These are phyloP conservation scores for Neofusicoccum cordaticola DNA, from an alignment of 2,329 filamentous ascomycete genomes.

Conservation along the genomic window DNA sequence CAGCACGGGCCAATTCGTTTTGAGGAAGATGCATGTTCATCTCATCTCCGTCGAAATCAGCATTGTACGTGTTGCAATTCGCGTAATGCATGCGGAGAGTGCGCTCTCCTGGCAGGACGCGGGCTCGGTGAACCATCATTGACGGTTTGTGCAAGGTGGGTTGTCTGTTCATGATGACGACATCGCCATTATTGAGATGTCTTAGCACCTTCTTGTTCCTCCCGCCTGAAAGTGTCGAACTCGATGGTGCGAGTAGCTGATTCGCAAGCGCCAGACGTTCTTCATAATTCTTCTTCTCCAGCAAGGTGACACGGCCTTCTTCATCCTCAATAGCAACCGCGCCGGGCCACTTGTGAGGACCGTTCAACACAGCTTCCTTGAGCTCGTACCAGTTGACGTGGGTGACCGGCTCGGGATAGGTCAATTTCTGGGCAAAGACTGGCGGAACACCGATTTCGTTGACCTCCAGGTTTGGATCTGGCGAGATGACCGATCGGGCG, in stretches of 20 bases:
- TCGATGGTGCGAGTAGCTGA: slow-evolving; percentile 83
- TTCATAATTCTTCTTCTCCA: slow-evolving; percentile 82
- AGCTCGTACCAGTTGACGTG: slow-evolving; percentile 96
- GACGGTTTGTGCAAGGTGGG: slow-evolving; percentile 97
- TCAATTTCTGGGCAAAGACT: slow-evolving; percentile 95
- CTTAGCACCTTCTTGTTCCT: slow-evolving; percentile 95
- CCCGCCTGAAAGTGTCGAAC: slow-evolving; percentile 67
- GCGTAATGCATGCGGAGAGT: slow-evolving; percentile 99
- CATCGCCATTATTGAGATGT: slow-evolving; percentile 92
- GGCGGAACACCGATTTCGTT: slow-evolving; percentile 98
- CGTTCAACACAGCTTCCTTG: slow-evolving; percentile 94
- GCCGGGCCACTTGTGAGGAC: slow-evolving; percentile 88
- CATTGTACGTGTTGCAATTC: slow-evolving; percentile 99
- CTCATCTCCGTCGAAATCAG: slow-evolving; percentile 98
- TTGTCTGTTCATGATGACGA: slow-evolving; percentile 98
- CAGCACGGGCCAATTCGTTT: slow-evolving; percentile 88
- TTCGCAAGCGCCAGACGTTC: slow-evolving; percentile 89
- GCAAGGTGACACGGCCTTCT: slow-evolving; percentile 83
- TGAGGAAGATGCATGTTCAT: slow-evolving; percentile 99
- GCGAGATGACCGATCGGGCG: slow-evolving; percentile 94
- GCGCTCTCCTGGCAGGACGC: slow-evolving; percentile 89
- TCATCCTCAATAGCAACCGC: slow-evolving; percentile 95
- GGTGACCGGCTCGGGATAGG: slow-evolving; percentile 95
- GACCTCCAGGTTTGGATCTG: slow-evolving; percentile 97
- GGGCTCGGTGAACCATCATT: slow-evolving; percentile 95